These are phyloP conservation scores for Silene vulgaris DNA, from an alignment of 179 eudicot species.

Conservation along the genomic window DNA sequence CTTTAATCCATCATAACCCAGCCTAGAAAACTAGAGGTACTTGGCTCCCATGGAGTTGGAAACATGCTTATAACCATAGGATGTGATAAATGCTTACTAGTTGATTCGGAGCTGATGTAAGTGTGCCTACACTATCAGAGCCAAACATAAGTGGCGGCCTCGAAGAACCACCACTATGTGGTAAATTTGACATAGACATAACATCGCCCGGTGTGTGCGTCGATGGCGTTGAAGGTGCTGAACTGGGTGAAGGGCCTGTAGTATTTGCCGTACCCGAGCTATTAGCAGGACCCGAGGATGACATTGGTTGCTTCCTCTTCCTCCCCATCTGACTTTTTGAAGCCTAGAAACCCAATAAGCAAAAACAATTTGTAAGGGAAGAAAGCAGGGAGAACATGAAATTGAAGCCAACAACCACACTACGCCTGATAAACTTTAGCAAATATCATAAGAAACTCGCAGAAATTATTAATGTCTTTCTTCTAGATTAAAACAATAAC, in stretches of 20 bases:
- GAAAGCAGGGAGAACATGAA: background rate
- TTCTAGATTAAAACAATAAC: background rate
- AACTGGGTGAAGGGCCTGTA: conserved; percentile 89
- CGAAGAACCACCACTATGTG: conserved; percentile 74
- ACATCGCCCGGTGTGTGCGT: conserved; percentile 88
- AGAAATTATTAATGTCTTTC: background rate
- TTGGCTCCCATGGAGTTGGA: background rate
- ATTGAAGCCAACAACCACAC: background rate
- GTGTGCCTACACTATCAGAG: conserved; percentile 56
- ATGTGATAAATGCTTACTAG: conserved; percentile 43
- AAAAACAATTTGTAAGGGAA: background rate
- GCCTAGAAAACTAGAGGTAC: background rate
- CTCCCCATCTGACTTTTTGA: conserved; percentile 73
- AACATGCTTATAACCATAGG: background rate
- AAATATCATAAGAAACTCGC: background rate
- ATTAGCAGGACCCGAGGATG: conserved; percentile 95
- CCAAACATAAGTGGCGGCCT: conserved; percentile 83
- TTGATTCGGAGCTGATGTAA: conserved; percentile 71
- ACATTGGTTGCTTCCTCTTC: conserved; percentile 85
- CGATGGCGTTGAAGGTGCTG: conserved; percentile 95
- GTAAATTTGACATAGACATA: conserved; percentile 70
- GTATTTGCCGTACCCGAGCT: conserved; percentile 98
- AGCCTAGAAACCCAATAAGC: conserved; percentile 41
- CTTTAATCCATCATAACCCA: background rate
- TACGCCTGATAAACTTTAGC: background rate